phyloP scores from a whole-genome alignment of 2,329 filamentous ascomycete species.

The Hysterium pulicare region DNA sequence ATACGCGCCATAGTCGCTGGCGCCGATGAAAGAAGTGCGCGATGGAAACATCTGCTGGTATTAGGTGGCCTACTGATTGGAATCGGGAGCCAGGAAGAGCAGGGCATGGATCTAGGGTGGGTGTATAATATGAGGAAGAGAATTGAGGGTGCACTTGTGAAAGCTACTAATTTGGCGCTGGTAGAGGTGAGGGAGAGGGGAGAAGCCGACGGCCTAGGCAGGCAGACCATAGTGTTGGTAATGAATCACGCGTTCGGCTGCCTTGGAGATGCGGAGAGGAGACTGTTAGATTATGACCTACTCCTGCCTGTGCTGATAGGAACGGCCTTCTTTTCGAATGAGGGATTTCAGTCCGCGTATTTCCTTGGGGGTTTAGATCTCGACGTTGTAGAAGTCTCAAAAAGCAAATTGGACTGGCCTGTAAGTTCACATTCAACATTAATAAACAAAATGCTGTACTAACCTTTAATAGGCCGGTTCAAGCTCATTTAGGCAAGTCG shows the following conservation, averaged over 20 bases:
- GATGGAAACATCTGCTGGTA: slow-evolving; percentile 83
- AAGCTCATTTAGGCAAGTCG: slow-evolving; percentile 58
- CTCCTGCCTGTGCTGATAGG: slow-evolving; percentile 68
- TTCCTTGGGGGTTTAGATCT: slow-evolving; percentile 68
- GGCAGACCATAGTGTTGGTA: slow-evolving; percentile 60
- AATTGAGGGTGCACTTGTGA: slow-evolving; percentile 70
- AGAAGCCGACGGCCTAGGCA: slow-evolving; percentile 48
- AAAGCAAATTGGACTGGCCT: slow-evolving; percentile 62
- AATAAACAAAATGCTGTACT: too few species aligned
- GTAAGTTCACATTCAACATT: slow-evolving; percentile 18
- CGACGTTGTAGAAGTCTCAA: slow-evolving; percentile 58
- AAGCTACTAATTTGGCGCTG: slow-evolving; percentile 72
- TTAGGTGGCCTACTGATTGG: slow-evolving; percentile 76
- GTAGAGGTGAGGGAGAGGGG: slow-evolving; percentile 51
- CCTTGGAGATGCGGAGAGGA: slow-evolving; percentile 59
- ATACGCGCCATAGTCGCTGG: slow-evolving; percentile 56
- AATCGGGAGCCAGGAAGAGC: slow-evolving; percentile 50
- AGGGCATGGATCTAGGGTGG: slow-evolving; percentile 57
- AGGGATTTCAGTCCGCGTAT: slow-evolving; percentile 72
- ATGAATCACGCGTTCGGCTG: slow-evolving; percentile 75
- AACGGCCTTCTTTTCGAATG: slow-evolving; percentile 64
- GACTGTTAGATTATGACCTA: slow-evolving; percentile 60
- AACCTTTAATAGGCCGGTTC: slow-evolving; percentile 46
- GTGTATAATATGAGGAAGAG: slow-evolving; percentile 61
- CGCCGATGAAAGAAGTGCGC: slow-evolving; percentile 58